Evolutionary conservation across 768 basidiomycete genomes (phyloP).

Genomic region (Boletus speciosus): DNA sequence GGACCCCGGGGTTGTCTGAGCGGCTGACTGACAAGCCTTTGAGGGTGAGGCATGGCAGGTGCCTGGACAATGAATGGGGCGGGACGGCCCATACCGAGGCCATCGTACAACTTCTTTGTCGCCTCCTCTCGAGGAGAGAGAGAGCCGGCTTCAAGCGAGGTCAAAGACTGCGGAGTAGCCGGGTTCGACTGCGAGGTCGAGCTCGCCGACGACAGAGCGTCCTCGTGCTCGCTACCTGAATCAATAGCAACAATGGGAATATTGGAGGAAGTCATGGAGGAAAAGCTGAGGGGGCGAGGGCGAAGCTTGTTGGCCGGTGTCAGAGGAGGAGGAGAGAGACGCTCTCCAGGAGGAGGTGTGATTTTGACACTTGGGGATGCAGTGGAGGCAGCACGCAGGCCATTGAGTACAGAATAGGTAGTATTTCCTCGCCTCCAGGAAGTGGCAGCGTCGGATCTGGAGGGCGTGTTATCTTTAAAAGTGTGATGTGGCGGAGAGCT

Average conservation of each 20-base stretch:
- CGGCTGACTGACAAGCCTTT: constrained; percentile 65
- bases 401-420: constrained; percentile 68
- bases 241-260: constrained; percentile 55
- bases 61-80: constrained; percentile 34
- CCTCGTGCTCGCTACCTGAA: constrained; percentile 51
- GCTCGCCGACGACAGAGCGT: constrained; percentile 54
- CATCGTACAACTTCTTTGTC: constrained; percentile 83
- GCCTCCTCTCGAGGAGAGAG: constrained; percentile 87
- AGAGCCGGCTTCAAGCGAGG: constrained; percentile 49
- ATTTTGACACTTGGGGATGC: constrained; percentile 64
- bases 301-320: constrained; percentile 41
- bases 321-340: constrained; percentile 47
- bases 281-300: constrained; percentile 68
- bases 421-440: constrained; percentile 77
- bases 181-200: constrained; percentile 68
- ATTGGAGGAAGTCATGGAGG: constrained; percentile 42
- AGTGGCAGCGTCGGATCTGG: constrained; percentile 75
- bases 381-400: constrained; percentile 53
- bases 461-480: constrained; percentile 41
- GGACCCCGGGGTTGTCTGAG: constrained; percentile 86
- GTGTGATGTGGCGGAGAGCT: constrained; percentile 41
- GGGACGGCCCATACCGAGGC: constrained; percentile 79
- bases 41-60: constrained; percentile 31
- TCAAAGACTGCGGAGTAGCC: constrained; percentile 69
- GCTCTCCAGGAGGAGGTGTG: constrained; percentile 67